phyloP scores from a whole-genome alignment of 1,284 basidiomycete genomes.

The Rhodotorula mucilaginosa region DNA sequence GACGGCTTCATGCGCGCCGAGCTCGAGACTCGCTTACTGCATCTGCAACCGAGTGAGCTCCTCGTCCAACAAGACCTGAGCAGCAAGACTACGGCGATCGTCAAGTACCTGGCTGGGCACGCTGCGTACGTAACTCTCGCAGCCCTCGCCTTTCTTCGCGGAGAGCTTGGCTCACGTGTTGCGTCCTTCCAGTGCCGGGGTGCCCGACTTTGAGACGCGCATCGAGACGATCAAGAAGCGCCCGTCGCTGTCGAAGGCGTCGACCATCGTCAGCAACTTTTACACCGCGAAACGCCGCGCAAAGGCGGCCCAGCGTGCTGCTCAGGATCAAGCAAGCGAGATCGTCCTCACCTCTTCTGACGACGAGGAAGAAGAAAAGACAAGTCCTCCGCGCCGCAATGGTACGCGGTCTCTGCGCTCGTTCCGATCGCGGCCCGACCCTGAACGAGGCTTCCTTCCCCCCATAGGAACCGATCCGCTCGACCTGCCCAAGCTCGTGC shows the following conservation, averaged over 20 bases:
- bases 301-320: constrained; percentile 1
- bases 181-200: constrained; percentile 11
- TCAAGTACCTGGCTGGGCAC: constrained; percentile 62
- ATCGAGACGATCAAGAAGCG: constrained; percentile 63
- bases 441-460: neutral
- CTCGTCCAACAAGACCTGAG: constrained; percentile 61
- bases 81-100: constrained; percentile 70
- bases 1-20: constrained; percentile 79
- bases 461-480: neutral
- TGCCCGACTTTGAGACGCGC: constrained; percentile 50
- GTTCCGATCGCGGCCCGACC: too few species aligned
- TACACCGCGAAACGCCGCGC: constrained; percentile 54
- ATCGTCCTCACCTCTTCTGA: constrained; percentile 27
- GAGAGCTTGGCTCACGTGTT: neutral
- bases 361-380: constrained; percentile 4
- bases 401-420: neutral
- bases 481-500: constrained; percentile 51
- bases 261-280: constrained; percentile 67
- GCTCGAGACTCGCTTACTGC: constrained; percentile 81
- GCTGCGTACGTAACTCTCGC: constrained; percentile 47
- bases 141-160: neutral
- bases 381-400: too few species aligned
- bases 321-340: constrained; percentile 20
- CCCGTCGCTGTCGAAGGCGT: constrained; percentile 69
- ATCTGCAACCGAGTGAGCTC: constrained; percentile 78